phyloP scores from a whole-genome alignment of 2,329 filamentous ascomycete species.

The Emergomyces orientalis region DNA sequence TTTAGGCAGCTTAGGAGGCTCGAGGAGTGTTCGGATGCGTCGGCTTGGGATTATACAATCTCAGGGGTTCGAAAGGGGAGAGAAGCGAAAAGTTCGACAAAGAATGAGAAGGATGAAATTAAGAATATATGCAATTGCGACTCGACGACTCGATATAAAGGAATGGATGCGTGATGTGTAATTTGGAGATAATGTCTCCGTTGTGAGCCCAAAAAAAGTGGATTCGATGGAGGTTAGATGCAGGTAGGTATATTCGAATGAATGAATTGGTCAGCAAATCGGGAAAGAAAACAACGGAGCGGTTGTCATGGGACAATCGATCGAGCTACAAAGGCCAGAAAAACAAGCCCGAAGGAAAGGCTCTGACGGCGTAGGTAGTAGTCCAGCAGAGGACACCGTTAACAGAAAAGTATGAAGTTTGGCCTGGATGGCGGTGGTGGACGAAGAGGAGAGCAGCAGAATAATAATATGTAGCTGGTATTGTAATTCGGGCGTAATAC shows the following conservation, averaged over 20 bases:
- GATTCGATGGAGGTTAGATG: not conserved
- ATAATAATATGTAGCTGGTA: not conserved
- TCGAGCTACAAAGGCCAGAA: not conserved
- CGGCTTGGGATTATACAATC: not conserved
- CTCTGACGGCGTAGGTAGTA: not conserved
- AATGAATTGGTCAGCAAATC: constrained; percentile 7
- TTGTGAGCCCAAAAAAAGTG: not conserved
- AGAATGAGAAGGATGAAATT: not conserved
- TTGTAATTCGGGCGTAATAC: not conserved
- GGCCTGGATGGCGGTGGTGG: not conserved
- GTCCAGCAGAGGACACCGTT: not conserved
- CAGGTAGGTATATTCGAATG: not conserved
- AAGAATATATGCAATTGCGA: not conserved
- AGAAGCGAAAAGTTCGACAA: not conserved
- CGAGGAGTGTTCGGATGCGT: not conserved
- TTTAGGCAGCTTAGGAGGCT: not conserved
- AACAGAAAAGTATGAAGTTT: not conserved
- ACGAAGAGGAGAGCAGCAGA: not conserved
- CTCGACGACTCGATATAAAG: not conserved
- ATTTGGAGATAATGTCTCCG: not conserved
- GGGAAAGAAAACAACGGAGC: not conserved
- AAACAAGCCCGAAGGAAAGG: not conserved
- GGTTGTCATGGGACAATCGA: not conserved
- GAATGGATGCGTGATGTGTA: not conserved
- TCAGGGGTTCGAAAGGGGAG: not conserved